A percentile compares a stretch with the other conserved stretches of the same genome.
phyloP scores from a whole-genome alignment of 148 eudicot genomes.

The Camellia sinensis region DNA sequence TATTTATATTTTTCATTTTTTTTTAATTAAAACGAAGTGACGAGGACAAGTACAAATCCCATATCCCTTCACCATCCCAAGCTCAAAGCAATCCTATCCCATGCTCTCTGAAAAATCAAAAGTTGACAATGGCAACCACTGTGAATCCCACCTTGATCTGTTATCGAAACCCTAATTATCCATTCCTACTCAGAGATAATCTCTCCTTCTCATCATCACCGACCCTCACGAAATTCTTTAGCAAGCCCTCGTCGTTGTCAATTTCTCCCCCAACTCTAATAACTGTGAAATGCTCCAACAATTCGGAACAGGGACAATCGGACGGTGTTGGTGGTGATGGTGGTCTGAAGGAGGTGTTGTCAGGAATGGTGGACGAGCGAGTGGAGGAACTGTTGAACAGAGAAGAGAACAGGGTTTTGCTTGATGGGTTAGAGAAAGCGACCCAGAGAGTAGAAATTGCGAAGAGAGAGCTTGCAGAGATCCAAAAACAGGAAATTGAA shows the following conservation, averaged over 20 bases:
- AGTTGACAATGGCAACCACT: slow-evolving; percentile 12
- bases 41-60: no score
- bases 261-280: background rate
- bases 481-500: slow-evolving; percentile 67
- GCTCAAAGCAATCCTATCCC: background rate
- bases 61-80: background rate
- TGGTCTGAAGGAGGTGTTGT: slow-evolving; percentile 43
- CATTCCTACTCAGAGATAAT: background rate
- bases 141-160: slow-evolving; percentile 14
- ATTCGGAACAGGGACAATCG: slow-evolving; percentile 15
- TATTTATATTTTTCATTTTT: no score
- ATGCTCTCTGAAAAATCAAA: background rate
- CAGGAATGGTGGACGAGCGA: slow-evolving; percentile 59
- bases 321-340: slow-evolving; percentile 9
- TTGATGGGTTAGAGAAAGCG: slow-evolving; percentile 66
- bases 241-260: background rate
- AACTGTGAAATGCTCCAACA: slow-evolving; percentile 35
- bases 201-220: background rate
- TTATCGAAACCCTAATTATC: slow-evolving; percentile 18
- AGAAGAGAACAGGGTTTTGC: slow-evolving; percentile 68
- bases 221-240: background rate
- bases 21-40: no score
- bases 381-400: slow-evolving; percentile 59
- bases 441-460: slow-evolving; percentile 73
- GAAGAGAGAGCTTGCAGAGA: slow-evolving; percentile 63